Base-by-base conservation (phyloP, 305 asterid genomes). In the Withania somnifera region DNA sequence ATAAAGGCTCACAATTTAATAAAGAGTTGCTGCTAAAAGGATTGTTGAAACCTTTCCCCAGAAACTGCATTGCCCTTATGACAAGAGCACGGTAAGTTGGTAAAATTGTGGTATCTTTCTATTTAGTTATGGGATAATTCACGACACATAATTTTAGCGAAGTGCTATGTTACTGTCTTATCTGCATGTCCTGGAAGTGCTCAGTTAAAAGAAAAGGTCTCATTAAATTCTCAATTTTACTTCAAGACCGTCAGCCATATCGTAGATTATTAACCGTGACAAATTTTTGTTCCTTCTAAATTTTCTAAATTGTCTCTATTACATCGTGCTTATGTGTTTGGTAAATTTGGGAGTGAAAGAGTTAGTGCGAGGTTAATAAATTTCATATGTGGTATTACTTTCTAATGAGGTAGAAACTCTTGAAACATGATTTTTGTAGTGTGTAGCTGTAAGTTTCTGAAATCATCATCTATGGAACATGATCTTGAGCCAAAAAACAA, bases 61-160 rank as follows among this genome's bases (percentile, higher is more conserved):
- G 87, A 89, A 96, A 96, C 89, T 94, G 99, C 92, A 94, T 96
- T 78, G 91, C 98, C 57, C 91, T 91, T 51, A 96, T 96, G 99
- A 96, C 99, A 51, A 92, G 77, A 93, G 99, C 85, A 92, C 99
- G 90, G 98, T 96, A 86, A 88, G 97, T 88, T 82, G 52, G 22
- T 75, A 45, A 28, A 54, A 7, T 52, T 79, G 42, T 54, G n/a
- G 60, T 50, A 50, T 53, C 63, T 28, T 50, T 51, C 63, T 75
- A 17, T 75, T 75, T 28, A 75, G 22, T 75, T 75, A 11, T 40
- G 19, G 53, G 77, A 20, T 50, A 50, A 52, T 77, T 20, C 53
- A 78, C 64, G 45, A 82, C 38, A 45, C 77, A 47, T 38, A 15
- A 84, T 61, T 75, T 75, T 15, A 73, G 45, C 0, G 28, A 7